Evolutionary conservation across 164 flowering plant genomes (phyloP).

Genomic region (Tetrastigma voinierianum): DNA sequence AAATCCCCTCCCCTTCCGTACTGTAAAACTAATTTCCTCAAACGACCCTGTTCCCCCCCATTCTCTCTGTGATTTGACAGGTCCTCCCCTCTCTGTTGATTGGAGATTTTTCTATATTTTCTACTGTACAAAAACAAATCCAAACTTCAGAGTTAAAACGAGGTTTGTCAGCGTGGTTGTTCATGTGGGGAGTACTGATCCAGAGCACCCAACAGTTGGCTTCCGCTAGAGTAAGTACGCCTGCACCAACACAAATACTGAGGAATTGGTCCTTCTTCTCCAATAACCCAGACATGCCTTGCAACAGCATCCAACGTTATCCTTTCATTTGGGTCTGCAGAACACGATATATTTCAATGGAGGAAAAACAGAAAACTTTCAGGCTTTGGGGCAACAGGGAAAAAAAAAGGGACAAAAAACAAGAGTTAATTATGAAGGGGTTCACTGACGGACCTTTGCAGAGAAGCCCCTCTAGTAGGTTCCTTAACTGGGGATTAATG

Average conservation of each 20-base stretch:
- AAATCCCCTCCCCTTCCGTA: no score
- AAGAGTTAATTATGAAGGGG: not conserved
- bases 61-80: no score
- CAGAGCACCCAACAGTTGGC: constrained; percentile 7
- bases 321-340: constrained; percentile 69
- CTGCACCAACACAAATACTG: constrained; percentile 76
- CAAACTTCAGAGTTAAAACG: constrained; percentile 1
- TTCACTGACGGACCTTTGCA: constrained; percentile 64
- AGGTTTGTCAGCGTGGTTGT: constrained; percentile 11
- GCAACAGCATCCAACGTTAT: constrained; percentile 58
- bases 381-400: not conserved
- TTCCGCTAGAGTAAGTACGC: constrained; percentile 28
- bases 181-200: constrained; percentile 1
- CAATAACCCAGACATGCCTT: constrained; percentile 74
- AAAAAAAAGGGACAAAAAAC: not conserved
- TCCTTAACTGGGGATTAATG: constrained; percentile 53
- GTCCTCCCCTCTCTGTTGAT: no score
- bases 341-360: constrained; percentile 1
- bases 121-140: constrained; percentile 9
- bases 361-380: not conserved
- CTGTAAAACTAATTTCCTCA: constrained; percentile 10
- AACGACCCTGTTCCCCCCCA: no score
- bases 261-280: constrained; percentile 70
- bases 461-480: constrained; percentile 74
- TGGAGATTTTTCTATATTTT: not conserved